Evolutionary conservation across 257 asterid genomes (phyloP).

Genomic region (Perilla frutescens): DNA sequence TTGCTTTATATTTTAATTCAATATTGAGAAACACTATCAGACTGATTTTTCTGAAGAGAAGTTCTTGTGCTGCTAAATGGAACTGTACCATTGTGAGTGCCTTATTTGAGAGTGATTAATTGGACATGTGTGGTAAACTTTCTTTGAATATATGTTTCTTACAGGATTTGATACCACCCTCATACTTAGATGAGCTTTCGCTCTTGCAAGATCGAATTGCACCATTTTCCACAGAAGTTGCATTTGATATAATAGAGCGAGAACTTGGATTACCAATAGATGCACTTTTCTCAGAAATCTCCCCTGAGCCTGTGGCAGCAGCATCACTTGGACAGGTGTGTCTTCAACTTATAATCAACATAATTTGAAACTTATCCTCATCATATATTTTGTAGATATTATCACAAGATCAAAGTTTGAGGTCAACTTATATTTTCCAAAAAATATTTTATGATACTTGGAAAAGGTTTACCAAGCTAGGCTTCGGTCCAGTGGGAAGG

Average conservation of each 20-base stretch:
- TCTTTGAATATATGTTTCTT: constrained; percentile 25
- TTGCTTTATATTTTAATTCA: too few species aligned
- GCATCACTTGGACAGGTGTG: constrained; percentile 98
- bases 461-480: constrained; percentile 96
- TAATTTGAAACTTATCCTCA: constrained; percentile 24
- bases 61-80: constrained; percentile 20
- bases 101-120: constrained; percentile 26
- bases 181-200: constrained; percentile 93
- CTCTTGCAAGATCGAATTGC: constrained; percentile 90
- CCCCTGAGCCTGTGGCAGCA: constrained; percentile 97
- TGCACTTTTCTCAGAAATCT: constrained; percentile 81
- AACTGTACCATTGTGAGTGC: constrained; percentile 8
- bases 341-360: constrained; percentile 16
- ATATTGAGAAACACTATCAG: too few species aligned
- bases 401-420: constrained; percentile 22
- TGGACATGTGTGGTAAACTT: constrained; percentile 21
- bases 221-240: constrained; percentile 86
- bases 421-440: constrained; percentile 1
- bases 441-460: constrained; percentile 31
- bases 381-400: constrained; percentile 1
- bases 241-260: constrained; percentile 81
- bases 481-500: constrained; percentile 72
- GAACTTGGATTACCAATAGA: constrained; percentile 88
- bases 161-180: constrained; percentile 93
- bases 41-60: constrained; percentile 15